phyloP scores from a whole-genome alignment of 352 stramenopile genomes.

The Globisporangium orthogonon region DNA sequence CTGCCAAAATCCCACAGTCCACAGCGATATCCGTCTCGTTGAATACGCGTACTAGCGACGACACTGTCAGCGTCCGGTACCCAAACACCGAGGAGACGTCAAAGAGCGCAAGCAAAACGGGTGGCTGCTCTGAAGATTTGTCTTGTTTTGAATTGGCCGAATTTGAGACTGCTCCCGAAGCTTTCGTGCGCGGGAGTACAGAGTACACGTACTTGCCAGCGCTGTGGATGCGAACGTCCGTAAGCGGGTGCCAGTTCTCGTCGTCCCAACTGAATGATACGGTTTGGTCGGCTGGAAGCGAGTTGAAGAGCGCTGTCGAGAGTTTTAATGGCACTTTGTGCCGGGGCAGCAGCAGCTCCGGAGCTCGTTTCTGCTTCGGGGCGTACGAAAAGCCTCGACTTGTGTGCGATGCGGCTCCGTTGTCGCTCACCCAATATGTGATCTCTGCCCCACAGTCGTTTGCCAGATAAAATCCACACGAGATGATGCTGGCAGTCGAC shows the following conservation, averaged over 20 bases:
- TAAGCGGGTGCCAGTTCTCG: conserved; percentile 65
- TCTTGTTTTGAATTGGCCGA: neutral
- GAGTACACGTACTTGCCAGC: conserved; percentile 76
- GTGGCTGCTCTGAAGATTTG: conserved; percentile 2
- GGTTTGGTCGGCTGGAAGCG: conserved; percentile 61
- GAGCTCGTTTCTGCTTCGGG: conserved; percentile 27
- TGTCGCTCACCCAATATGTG: conserved; percentile 59
- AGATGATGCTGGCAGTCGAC: conserved; percentile 60
- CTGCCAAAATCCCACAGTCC: conserved; percentile 48
- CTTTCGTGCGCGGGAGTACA: conserved; percentile 25
- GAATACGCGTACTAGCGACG: conserved; percentile 68
- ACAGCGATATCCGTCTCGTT: conserved; percentile 62
- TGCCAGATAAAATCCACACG: conserved; percentile 71
- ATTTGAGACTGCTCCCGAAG: neutral
- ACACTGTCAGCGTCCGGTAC: conserved; percentile 73
- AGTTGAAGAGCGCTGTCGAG: conserved; percentile 59
- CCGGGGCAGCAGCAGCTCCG: conserved; percentile 37
- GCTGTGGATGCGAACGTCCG: conserved; percentile 69
- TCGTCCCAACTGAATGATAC: conserved; percentile 72
- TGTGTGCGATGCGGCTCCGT: conserved; percentile 24
- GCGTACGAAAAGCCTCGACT: conserved; percentile 58
- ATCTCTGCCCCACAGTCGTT: conserved; percentile 63
- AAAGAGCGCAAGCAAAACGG: conserved; percentile 55
- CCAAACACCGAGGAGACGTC: conserved; percentile 67
- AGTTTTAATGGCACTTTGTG: conserved; percentile 68